Conservation (phyloP, 306 rosid species). For the Cucumis melo region DNA sequence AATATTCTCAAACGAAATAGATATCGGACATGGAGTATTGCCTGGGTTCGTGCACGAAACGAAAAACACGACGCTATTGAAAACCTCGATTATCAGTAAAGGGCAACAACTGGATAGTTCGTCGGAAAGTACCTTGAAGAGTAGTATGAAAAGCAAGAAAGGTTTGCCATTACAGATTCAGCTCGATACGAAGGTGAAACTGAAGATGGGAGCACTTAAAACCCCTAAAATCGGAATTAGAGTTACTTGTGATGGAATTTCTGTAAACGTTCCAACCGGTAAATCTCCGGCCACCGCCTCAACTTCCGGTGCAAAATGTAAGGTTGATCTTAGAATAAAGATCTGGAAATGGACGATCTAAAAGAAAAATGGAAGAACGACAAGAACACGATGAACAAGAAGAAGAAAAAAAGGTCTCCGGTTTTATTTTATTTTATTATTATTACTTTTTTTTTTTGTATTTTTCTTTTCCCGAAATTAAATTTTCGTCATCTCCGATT, state of each 20-base stretch:
- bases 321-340: slow-evolving; percentile 61
- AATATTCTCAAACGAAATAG: slow-evolving; percentile 21
- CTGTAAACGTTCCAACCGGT: slow-evolving; percentile 38
- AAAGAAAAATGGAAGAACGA: neutral
- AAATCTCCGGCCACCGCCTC: slow-evolving; percentile 60
- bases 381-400: neutral
- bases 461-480: neutral
- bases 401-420: neutral
- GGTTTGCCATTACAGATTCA: slow-evolving; percentile 48
- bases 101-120: slow-evolving; percentile 18
- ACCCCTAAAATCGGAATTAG: slow-evolving; percentile 52
- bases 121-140: slow-evolving; percentile 22
- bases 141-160: slow-evolving; percentile 39
- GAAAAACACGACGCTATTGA: slow-evolving; percentile 57
- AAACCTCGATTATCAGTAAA: slow-evolving; percentile 21
- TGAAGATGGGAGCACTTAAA: slow-evolving; percentile 43
- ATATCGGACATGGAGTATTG: slow-evolving; percentile 23
- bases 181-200: slow-evolving; percentile 62
- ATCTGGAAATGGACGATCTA: slow-evolving; percentile 95
- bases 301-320: slow-evolving; percentile 44
- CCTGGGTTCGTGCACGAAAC: slow-evolving; percentile 43
- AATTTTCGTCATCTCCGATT: neutral
- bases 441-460: neutral
- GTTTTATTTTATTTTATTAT: neutral
- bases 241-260: slow-evolving; percentile 62